Percentiles rank a stretch among this genome's conserved stretches.
phyloP scores from a whole-genome alignment of 306 rosid genomes.

The Prunus mira region DNA sequence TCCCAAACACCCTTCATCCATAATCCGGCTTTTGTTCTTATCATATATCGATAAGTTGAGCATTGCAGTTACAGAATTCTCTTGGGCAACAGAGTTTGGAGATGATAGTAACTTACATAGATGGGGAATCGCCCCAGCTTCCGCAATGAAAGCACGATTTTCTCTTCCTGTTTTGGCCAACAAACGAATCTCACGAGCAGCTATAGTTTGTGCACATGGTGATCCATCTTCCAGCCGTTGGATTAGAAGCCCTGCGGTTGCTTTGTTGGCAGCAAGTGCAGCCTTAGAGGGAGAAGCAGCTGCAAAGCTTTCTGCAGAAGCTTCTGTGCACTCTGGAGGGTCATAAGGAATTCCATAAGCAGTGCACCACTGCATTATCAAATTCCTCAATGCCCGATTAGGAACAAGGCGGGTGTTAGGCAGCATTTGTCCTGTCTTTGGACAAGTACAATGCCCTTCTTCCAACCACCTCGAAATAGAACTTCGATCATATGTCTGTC shows the following conservation, averaged over 20 bases:
- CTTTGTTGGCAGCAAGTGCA: constrained; percentile 71
- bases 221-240: constrained; percentile 67
- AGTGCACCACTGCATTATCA: constrained; percentile 78
- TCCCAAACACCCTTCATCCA: constrained; percentile 78
- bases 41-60: constrained; percentile 86
- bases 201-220: constrained; percentile 54
- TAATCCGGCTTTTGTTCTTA: constrained; percentile 76
- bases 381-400: constrained; percentile 72
- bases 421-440: constrained; percentile 90
- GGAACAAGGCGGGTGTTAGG: constrained; percentile 60
- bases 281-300: constrained; percentile 70
- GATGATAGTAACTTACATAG: constrained; percentile 65
- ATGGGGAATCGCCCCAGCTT: constrained; percentile 90
- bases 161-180: constrained; percentile 85
- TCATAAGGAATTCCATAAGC: constrained; percentile 84
- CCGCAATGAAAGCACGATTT: constrained; percentile 85
- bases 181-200: constrained; percentile 87
- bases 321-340: constrained; percentile 50
- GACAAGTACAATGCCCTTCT: constrained; percentile 90
- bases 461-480: constrained; percentile 89
- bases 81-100: constrained; percentile 70
- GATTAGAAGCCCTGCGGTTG: constrained; percentile 64
- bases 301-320: constrained; percentile 43
- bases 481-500: constrained; percentile 85
- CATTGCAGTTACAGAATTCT: constrained; percentile 92